Base-by-base conservation (phyloP, 2,329 filamentous ascomycete genomes). In the Drechslerella coelobrocha region DNA sequence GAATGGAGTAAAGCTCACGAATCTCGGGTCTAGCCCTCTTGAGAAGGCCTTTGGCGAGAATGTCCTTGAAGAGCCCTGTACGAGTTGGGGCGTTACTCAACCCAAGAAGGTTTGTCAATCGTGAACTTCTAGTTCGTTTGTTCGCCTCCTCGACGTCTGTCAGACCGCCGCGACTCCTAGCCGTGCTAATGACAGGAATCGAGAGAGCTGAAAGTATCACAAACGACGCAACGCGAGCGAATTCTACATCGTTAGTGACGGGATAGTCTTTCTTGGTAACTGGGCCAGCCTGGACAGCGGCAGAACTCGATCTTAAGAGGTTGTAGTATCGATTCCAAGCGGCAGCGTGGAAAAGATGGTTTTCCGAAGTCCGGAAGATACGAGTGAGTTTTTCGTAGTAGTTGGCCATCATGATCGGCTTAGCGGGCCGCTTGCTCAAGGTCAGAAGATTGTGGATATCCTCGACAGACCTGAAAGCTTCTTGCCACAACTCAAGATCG, bases 401-500 rank as follows among this genome's bases (percentile, higher is more conserved):
- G 84, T 97, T 99, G 82, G 94, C 94, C 94, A 99, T 99, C 94
- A 99, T 97, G 78, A 97, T 85, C 79, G 97, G 97, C 88, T 97
- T 97, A 60, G 94, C 89, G 39, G 92, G 92, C 61, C 94, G 90
- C 86, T 97, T 97, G 88, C 93, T 97, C 76, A 97, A 85, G 83
- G 89, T 97, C 75, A 99, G 87, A 61, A 99, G 86, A 55, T 92
- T 97, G 83, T 99, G 94, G 76, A 97, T 97, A 79, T 99, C 94
- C 82, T 99, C 94, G 53, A 99, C 93, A 78, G 92, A 97, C 80
- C 94, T 90, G 89, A 99, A 99, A 74, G 94, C 94, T 83, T 99
- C 94, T 82, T 99, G 94, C 94, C 94, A 99, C 47, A 99, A 83
- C 82, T 99, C 94, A 63, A 99, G 85, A 82, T 99, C 94, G 68